Base-by-base conservation (phyloP, 257 asterid genomes). In the Avicennia marina region DNA sequence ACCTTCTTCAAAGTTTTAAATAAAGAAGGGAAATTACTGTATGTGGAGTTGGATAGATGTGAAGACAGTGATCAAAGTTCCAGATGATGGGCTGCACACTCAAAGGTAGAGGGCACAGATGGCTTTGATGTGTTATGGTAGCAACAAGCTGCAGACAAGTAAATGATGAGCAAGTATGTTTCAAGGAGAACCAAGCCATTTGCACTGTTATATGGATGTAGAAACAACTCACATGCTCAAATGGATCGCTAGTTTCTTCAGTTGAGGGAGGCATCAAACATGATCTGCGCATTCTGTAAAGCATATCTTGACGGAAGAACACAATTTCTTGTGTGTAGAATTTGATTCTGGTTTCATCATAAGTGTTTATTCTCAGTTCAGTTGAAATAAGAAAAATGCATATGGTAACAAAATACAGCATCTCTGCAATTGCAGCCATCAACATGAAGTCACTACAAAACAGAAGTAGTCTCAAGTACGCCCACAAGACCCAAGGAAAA, bases 21-120 rank as follows among this genome's bases (percentile, higher is more conserved):
- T 63, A 27, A 48, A 60, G 64, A 73, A 57, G 59, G 66, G 38
- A 51, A 34, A 51, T 60, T 86, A 93, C 96, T 70, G 91, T 80
- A 56, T 89, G 95, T 22, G 98, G 98, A 58, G 84, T 74, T 42
- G 97, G 97, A 74, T 86, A 84, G 57, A 93, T 85, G 73, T 93
- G 94, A 67, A 93, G 97, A 67, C 94, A 68, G 59, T 93, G 97
- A 73, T 93, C 98, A 52, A 71, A 84, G 77, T 84, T 89, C 98
- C 98, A 89, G 66, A 93, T 78, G 63, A 89, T 78, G 39, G 98
- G 96, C 52, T 93, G 98, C 25, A 82, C 67, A 15, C 78, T 84
- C 83, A 93, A 74, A 29, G 98, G 97, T 60, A 89, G 83, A 45
- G 97, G 98, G 62, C 98, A 93, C 18, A 93, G 95, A 74, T 93